A percentile compares a stretch with the other conserved stretches of the same genome.
phyloP scores from a whole-genome alignment of 2,329 filamentous ascomycete species.

The Colletotrichum sp. region DNA sequence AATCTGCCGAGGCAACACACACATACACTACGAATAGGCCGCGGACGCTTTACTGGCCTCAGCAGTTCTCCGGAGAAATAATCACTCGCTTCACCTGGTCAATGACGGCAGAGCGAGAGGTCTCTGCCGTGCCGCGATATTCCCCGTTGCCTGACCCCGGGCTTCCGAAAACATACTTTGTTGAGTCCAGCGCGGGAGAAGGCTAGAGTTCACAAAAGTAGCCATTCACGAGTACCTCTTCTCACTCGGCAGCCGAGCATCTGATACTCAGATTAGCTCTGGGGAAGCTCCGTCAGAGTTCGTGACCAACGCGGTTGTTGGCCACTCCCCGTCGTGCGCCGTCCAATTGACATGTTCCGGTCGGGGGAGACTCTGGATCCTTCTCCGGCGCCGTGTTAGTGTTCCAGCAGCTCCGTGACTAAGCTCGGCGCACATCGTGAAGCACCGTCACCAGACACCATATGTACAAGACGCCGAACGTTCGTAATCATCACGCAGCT shows the following conservation, averaged over 20 bases:
- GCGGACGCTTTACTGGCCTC: neutral
- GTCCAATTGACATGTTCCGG: neutral
- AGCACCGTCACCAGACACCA: neutral
- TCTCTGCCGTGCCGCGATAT: neutral
- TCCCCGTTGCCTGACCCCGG: neutral
- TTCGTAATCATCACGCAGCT: neutral
- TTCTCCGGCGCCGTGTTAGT: neutral
- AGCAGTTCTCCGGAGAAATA: neutral
- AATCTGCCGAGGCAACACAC: neutral
- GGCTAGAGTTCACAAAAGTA: neutral
- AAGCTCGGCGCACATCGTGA: neutral
- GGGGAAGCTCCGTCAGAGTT: neutral
- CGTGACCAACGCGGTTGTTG: neutral
- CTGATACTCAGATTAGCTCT: neutral
- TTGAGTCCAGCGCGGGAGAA: neutral
- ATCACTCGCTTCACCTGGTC: neutral
- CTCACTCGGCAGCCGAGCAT: neutral
- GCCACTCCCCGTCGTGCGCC: neutral
- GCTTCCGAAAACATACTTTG: neutral
- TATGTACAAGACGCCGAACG: neutral
- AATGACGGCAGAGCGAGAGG: neutral
- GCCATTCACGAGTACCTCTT: neutral
- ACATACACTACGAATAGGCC: no score
- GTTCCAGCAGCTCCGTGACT: neutral
- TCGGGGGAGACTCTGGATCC: neutral